A percentile compares a stretch with the other conserved stretches of the same genome.
These are phyloP conservation scores for Gaeumannomyces tritici DNA, from an alignment of 2,329 filamentous ascomycete genomes.

Conservation along the genomic window DNA sequence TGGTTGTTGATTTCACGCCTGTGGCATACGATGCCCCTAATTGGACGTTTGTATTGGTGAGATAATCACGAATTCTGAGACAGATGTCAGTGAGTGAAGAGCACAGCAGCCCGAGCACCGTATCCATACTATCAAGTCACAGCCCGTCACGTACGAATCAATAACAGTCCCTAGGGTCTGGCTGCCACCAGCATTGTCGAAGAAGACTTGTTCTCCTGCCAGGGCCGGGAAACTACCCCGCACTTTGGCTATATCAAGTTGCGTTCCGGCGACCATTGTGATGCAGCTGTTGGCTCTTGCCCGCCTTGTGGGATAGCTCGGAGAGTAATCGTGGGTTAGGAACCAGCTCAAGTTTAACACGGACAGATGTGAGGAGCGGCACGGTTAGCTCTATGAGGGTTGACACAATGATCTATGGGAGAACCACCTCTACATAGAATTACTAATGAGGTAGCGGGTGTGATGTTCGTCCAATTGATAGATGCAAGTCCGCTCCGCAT, in stretches of 20 bases:
- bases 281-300: background rate
- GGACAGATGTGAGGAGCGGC: background rate
- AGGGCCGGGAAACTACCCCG: constrained; percentile 61
- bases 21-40: constrained; percentile 61
- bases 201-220: constrained; percentile 52
- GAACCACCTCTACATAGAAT: background rate
- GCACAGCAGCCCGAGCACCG: background rate
- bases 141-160: constrained; percentile 40
- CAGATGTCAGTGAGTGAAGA: background rate
- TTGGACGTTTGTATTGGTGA: constrained; percentile 63
- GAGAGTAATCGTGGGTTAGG: background rate
- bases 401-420: background rate
- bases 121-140: background rate
- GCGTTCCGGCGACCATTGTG: background rate
- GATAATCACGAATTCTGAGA: constrained; percentile 52
- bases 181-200: constrained; percentile 73
- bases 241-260: constrained; percentile 42
- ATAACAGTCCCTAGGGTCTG: constrained; percentile 60
- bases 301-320: background rate
- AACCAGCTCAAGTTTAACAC: background rate
- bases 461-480: background rate
- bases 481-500: background rate
- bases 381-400: background rate
- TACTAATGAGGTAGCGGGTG: background rate
- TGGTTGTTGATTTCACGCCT: constrained; percentile 46